phyloP scores from a whole-genome alignment of 345 rosid species.

The Euphorbia tirucalli region DNA sequence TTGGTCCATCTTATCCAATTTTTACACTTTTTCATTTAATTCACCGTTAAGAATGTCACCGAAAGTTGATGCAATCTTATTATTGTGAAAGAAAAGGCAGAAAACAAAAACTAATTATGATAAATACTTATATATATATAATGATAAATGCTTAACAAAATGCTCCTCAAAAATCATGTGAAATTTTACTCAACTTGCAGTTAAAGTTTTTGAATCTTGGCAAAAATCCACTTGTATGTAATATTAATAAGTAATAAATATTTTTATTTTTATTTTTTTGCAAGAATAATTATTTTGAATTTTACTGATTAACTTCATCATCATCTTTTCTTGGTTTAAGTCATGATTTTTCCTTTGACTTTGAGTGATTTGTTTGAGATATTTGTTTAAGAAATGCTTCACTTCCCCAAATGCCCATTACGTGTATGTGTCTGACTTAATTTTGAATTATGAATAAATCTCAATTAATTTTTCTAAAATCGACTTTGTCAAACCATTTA shows the following conservation, averaged over 20 bases:
- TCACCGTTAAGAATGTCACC: conserved; percentile 25
- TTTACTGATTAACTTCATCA: too few relatives aligned
- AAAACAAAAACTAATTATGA: too few relatives aligned
- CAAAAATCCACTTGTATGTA: too few relatives aligned
- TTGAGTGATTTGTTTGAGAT: not conserved
- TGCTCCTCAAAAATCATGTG: conserved; percentile 7
- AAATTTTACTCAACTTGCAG: conserved; percentile 15
- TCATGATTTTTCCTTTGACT: not conserved
- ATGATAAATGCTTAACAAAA: too few relatives aligned
- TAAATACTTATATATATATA: too few relatives aligned
- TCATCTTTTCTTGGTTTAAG: too few relatives aligned
- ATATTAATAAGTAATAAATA: too few relatives aligned
- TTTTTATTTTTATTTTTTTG: too few relatives aligned
- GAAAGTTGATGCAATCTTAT: conserved; percentile 8
- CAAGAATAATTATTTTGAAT: too few relatives aligned
- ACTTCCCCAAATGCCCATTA: not conserved
- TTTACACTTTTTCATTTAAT: not conserved
- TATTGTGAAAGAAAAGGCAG: not conserved
- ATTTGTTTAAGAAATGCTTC: not conserved
- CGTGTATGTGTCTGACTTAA: not conserved
- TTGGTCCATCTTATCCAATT: conserved; percentile 1
- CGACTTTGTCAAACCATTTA: not conserved
- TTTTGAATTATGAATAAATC: not conserved
- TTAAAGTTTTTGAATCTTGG: not conserved
- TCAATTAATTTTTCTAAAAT: too few relatives aligned